These are phyloP conservation scores for Rhynchospora tenuis DNA, from an alignment of 176 grass and related monocot genomes.

Conservation along the genomic window DNA sequence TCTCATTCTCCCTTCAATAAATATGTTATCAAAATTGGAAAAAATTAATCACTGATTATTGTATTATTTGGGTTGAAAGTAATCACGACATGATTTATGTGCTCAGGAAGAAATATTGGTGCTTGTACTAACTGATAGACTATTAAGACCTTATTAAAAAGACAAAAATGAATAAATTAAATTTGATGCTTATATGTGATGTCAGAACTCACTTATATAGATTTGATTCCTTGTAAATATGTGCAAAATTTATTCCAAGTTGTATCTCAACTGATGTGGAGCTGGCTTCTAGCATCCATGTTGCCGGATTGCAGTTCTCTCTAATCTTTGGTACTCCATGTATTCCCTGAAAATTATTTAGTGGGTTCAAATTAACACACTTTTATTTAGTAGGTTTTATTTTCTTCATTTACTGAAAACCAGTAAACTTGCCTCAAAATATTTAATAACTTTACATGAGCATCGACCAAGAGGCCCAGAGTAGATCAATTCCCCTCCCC, in stretches of 20 bases:
- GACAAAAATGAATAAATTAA: neutral
- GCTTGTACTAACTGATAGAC: neutral
- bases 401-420: neutral
- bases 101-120: neutral
- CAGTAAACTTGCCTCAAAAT: slow-evolving; percentile 61
- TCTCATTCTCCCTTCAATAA: slow-evolving; percentile 46
- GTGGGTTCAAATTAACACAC: neutral
- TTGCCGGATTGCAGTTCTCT: slow-evolving; percentile 71
- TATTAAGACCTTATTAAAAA: neutral
- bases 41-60: neutral
- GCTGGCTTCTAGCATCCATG: slow-evolving; percentile 79
- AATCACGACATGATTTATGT: neutral
- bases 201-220: slow-evolving; percentile 36
- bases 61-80: neutral
- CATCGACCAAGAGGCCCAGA: slow-evolving; percentile 48
- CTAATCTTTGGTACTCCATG: slow-evolving; percentile 49
- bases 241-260: slow-evolving; percentile 49
- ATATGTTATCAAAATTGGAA: neutral
- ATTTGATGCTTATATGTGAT: neutral
- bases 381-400: neutral
- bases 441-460: slow-evolving; percentile 61
- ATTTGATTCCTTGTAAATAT: slow-evolving; percentile 51
- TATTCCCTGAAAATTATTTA: slow-evolving; percentile 33
- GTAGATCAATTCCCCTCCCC: slow-evolving; percentile 77
- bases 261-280: slow-evolving; percentile 53